Conservation (phyloP, 257 asterid species). For the Nicotiana attenuata region DNA sequence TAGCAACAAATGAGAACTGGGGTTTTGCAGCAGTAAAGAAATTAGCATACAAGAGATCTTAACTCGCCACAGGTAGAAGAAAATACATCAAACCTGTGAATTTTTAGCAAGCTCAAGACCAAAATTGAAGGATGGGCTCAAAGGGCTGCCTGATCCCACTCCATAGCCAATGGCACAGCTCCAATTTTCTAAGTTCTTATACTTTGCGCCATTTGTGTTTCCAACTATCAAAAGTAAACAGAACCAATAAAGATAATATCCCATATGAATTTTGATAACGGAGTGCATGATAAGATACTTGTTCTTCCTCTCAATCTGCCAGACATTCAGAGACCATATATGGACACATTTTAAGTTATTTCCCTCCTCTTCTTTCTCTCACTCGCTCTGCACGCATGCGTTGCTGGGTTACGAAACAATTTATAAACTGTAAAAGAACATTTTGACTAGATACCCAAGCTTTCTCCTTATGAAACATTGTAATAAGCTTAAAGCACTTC, state of each 20-base stretch:
- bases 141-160: slow-evolving; percentile 82
- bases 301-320: neutral
- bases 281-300: neutral
- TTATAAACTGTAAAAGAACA: neutral
- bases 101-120: slow-evolving; percentile 82
- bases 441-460: neutral
- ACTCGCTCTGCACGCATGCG: neutral
- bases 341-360: neutral
- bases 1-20: neutral
- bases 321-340: neutral
- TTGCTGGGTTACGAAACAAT: neutral
- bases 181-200: slow-evolving; percentile 76
- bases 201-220: slow-evolving; percentile 48
- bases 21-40: neutral
- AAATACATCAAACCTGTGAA: slow-evolving; percentile 58
- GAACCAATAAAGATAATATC: neutral
- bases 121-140: slow-evolving; percentile 91
- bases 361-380: neutral
- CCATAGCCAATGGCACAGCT: slow-evolving; percentile 93
- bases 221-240: slow-evolving; percentile 40
- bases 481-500: slow-evolving; percentile 1
- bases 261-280: neutral
- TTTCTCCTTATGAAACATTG: neutral
- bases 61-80: neutral
- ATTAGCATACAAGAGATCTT: neutral